Evolutionary conservation across 768 basidiomycete species (phyloP), one percentile per base, ranked within the genome.

Genomic region (Lentinula raphanica): DNA sequence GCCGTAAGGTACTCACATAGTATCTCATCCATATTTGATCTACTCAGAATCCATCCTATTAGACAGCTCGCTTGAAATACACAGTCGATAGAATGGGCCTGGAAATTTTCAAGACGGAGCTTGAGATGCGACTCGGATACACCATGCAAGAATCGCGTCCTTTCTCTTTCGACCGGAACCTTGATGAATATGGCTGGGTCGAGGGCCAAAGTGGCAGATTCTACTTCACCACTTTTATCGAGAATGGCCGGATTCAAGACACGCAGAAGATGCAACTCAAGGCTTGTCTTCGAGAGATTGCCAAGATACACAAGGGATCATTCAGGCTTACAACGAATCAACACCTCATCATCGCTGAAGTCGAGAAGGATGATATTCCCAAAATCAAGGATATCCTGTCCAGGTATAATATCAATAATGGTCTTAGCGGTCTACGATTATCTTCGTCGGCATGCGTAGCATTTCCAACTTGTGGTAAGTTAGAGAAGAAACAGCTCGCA

Each of bases 301-400:
- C 97, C 48, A 88, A 90, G 73, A 75, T 94, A 7, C 94, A 96
- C 82, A 94, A 93, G 79, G 97, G 97, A 50, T 78, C 83, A 4
- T 98, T 98, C 84, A 79, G 95, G 49, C 74, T 98, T 64, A 98
- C 96, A 4, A 84, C 94, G 49, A 99, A 99, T 74, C 97, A 99
- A 72, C 97, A 98, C 71, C 66, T 97, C 53, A 74, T 97, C 65
- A 77, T 98, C 39, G 85, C 95, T 27, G 93, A 97, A 60, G 83
- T 98, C 57, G 75, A 83, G 12, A 69, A 83, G 12, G 84, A 81
- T 65, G 86, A 98, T 58, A 69, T 96, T 32, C 80, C 83, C 2
- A 73, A 75, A 66, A 94, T 98, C 69, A 94, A 94, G 78, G 67
- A 69, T 11, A 72, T 98, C 29, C 75, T 99, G 39, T 78, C 83